Evolutionary conservation across 2,329 filamentous ascomycete species (phyloP).

Genomic region (Apiospora hydei): DNA sequence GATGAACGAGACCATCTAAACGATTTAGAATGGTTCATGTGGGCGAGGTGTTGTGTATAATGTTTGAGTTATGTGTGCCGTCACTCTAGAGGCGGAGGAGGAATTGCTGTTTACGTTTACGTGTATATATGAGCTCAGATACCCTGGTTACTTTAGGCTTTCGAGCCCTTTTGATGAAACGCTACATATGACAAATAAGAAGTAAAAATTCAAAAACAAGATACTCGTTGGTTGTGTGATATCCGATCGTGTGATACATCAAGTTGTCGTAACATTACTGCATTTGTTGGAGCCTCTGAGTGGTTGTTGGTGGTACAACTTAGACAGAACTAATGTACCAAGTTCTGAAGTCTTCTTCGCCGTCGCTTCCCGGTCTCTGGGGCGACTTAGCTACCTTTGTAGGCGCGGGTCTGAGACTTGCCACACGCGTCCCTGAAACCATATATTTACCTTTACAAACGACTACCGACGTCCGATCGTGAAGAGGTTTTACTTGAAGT

Average conservation of each 20-base stretch:
- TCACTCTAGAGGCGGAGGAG: neutral
- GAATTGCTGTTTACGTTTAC: slow-evolving; percentile 19
- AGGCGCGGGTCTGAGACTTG: too few species aligned
- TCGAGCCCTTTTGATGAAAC: neutral
- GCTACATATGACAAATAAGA: slow-evolving; percentile 9
- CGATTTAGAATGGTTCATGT: neutral
- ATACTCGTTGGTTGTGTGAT: neutral
- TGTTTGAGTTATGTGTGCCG: neutral
- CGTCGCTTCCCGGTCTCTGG: too few species aligned
- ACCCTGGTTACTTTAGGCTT: slow-evolving; percentile 14
- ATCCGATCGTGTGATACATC: neutral
- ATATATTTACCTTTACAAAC: too few species aligned
- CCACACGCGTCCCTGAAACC: too few species aligned
- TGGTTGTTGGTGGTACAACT: too few species aligned
- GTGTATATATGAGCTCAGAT: slow-evolving; percentile 21
- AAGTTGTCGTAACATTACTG: too few species aligned
- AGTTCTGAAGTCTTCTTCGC: too few species aligned
- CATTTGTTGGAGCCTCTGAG: too few species aligned
- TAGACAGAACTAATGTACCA: too few species aligned
- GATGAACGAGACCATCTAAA: neutral
- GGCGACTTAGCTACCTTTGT: too few species aligned
- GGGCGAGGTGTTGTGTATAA: neutral
- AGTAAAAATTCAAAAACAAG: neutral
- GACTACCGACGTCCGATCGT: too few species aligned
- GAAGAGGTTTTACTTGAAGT: too few species aligned